Evolutionary conservation across 2,329 filamentous ascomycete genomes (phyloP).

Genomic region (Xylariaceae sp.): DNA sequence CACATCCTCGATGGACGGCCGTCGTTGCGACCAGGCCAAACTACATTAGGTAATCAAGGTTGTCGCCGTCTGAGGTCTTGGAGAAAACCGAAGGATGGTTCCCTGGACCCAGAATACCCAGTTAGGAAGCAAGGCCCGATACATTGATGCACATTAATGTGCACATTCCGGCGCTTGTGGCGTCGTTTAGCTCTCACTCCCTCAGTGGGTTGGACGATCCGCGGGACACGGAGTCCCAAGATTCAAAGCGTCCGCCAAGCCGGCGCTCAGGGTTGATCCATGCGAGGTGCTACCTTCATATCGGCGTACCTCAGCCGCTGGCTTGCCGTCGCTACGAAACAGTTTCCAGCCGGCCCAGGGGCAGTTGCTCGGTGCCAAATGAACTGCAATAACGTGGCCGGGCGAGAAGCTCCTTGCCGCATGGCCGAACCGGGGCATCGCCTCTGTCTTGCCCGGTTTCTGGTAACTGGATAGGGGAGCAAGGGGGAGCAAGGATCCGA

Average conservation of each 20-base stretch:
- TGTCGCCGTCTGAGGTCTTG: background rate
- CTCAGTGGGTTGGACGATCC: background rate
- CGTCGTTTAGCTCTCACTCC: conserved; percentile 4
- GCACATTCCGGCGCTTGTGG: background rate
- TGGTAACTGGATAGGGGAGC: background rate
- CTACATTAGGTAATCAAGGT: background rate
- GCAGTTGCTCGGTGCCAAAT: background rate
- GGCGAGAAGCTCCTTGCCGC: background rate
- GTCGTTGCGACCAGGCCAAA: no score
- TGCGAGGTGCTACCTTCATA: conserved; percentile 1
- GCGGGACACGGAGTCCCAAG: conserved; percentile 1
- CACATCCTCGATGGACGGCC: no score
- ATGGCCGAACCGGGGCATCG: background rate
- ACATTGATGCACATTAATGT: background rate
- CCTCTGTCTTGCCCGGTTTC: background rate
- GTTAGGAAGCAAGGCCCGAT: background rate
- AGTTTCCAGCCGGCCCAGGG: background rate
- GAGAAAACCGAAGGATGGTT: background rate
- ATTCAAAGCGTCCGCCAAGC: conserved; percentile 2
- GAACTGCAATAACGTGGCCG: conserved; percentile 3
- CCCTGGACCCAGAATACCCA: background rate
- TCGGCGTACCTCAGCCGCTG: background rate
- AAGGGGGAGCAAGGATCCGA: background rate
- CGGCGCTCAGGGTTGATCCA: background rate
- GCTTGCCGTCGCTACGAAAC: background rate